A percentile compares a stretch with the other conserved stretches of the same genome.
phyloP scores from a whole-genome alignment of 768 basidiomycete genomes.

The Phlegmacium glaucopus region DNA sequence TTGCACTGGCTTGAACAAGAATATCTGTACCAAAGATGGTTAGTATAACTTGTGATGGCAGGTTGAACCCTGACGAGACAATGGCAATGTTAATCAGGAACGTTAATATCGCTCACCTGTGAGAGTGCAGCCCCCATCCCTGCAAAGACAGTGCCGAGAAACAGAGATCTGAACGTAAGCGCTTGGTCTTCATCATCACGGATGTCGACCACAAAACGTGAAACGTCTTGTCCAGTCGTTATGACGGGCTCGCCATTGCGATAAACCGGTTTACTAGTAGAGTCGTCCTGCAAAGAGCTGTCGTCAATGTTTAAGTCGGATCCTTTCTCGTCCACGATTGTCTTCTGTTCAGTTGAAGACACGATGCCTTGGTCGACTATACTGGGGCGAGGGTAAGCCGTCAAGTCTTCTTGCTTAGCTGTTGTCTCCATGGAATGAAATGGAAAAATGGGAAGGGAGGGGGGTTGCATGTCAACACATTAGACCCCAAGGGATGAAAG shows the following conservation, averaged over 20 bases:
- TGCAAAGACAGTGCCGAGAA: conserved; percentile 54
- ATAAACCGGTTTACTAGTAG: conserved; percentile 27
- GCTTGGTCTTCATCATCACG: conserved; percentile 57
- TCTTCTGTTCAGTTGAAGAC: conserved; percentile 9
- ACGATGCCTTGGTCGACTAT: conserved; percentile 6
- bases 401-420: no score
- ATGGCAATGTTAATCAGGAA: no score
- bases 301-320: neutral
- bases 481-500: no score
- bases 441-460: no score
- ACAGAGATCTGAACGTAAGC: conserved; percentile 52
- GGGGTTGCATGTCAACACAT: no score
- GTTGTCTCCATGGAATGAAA: no score
- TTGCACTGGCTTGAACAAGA: conserved; percentile 56
- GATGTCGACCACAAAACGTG: conserved; percentile 50
- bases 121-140: conserved; percentile 55
- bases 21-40: conserved; percentile 37
- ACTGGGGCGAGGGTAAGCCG: neutral
- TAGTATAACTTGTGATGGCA: neutral
- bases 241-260: conserved; percentile 41
- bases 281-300: neutral
- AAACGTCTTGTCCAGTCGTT: conserved; percentile 47
- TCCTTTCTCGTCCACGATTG: conserved; percentile 16
- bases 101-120: conserved; percentile 43
- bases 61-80: neutral